Evolutionary conservation across 441 rosid species (phyloP).

Genomic region (Daphne laureola): DNA sequence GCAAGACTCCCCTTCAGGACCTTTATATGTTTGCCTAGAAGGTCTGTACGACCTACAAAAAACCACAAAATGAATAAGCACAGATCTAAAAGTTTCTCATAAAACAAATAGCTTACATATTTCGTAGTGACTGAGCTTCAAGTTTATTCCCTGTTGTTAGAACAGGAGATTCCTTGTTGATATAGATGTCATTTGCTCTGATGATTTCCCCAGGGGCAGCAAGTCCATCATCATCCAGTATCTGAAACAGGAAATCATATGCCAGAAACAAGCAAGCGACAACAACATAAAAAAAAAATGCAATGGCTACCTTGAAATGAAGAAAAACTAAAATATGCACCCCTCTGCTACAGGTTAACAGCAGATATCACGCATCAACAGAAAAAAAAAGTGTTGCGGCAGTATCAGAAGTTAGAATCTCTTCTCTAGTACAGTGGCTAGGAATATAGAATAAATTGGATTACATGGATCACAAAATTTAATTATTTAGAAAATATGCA

Average conservation of each 20-base stretch:
- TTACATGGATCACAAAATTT: too few relatives aligned
- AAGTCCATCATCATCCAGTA: constrained; percentile 79
- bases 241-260: constrained; percentile 27
- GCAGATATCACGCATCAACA: too few relatives aligned
- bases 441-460: too few relatives aligned
- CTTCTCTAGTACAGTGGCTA: too few relatives aligned
- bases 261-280: neutral
- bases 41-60: constrained; percentile 55
- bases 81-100: neutral
- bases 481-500: too few relatives aligned
- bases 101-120: constrained; percentile 36
- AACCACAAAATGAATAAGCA: constrained; percentile 11
- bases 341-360: too few relatives aligned
- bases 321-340: too few relatives aligned
- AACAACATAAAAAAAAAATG: neutral
- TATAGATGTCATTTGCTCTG: constrained; percentile 48
- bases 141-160: constrained; percentile 25
- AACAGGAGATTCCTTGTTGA: constrained; percentile 62
- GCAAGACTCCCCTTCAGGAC: constrained; percentile 71
- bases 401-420: too few relatives aligned
- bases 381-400: too few relatives aligned
- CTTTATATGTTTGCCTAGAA: constrained; percentile 46
- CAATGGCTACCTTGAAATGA: neutral
- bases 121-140: constrained; percentile 29
- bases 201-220: constrained; percentile 93